These are phyloP conservation scores for Suhomyces panamericanus DNA, from an alignment of 1,139 yeast species.

Conservation along the genomic window DNA sequence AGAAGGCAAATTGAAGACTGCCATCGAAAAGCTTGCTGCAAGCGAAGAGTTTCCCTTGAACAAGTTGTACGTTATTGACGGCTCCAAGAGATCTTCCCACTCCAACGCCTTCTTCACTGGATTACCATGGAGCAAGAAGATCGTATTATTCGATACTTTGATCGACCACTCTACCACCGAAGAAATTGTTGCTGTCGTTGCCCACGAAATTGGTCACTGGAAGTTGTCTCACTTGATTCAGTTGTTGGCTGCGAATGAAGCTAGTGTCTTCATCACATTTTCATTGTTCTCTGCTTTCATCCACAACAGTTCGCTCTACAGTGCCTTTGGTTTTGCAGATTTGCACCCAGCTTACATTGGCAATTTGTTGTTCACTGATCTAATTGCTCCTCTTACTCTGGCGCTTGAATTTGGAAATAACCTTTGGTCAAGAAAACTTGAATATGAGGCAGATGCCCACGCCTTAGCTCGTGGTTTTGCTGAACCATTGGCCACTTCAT, in stretches of 20 bases:
- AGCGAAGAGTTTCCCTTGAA: slow-evolving; percentile 81
- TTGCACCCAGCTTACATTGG: slow-evolving; percentile 77
- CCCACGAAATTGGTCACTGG: slow-evolving; percentile 99
- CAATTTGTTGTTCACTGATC: slow-evolving; percentile 69
- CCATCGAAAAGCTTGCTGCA: slow-evolving; percentile 77
- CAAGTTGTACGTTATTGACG: slow-evolving; percentile 85
- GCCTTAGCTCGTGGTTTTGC: slow-evolving; percentile 76
- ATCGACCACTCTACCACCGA: slow-evolving; percentile 72
- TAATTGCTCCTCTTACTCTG: slow-evolving; percentile 76
- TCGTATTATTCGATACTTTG: slow-evolving; percentile 88
- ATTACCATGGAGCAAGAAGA: slow-evolving; percentile 94
- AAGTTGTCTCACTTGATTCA: slow-evolving; percentile 79
- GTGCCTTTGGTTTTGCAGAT: slow-evolving; percentile 71
- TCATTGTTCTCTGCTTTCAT: slow-evolving; percentile 76
- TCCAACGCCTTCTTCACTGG: slow-evolving; percentile 97
- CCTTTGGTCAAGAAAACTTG: slow-evolving; percentile 76
- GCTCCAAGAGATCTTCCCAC: slow-evolving; percentile 92
- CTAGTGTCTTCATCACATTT: slow-evolving; percentile 63
- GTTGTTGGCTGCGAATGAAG: slow-evolving; percentile 63
- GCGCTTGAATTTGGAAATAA: slow-evolving; percentile 65
- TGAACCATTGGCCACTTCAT: slow-evolving; percentile 65
- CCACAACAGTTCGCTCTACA: slow-evolving; percentile 72
- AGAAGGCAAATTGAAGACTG: slow-evolving; percentile 81
- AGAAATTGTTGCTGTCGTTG: slow-evolving; percentile 91
- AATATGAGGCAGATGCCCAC: slow-evolving; percentile 88